These are phyloP conservation scores for Phytophthora hybrid DNA, from an alignment of 352 stramenopile species.

Conservation along the genomic window DNA sequence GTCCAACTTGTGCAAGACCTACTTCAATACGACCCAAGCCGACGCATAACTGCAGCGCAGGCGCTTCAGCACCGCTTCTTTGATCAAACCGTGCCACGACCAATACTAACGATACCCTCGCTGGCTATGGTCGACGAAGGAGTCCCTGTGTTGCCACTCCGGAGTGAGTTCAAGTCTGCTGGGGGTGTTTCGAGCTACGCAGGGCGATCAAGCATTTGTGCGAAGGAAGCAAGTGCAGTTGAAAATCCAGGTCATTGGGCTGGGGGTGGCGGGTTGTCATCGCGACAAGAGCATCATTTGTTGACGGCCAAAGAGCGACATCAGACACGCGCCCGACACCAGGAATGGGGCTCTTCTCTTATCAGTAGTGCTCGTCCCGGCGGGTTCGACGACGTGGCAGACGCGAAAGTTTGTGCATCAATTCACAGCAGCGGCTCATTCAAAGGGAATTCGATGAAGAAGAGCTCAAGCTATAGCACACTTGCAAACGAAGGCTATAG, in stretches of 20 bases:
- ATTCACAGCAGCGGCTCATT: slow-evolving; percentile 26
- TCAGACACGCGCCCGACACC: slow-evolving; percentile 20
- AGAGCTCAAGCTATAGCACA: slow-evolving; percentile 33
- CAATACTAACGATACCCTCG: slow-evolving; percentile 38
- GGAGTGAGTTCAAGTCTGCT: slow-evolving; percentile 23
- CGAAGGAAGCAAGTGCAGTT: slow-evolving; percentile 23
- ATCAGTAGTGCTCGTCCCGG: slow-evolving; percentile 20
- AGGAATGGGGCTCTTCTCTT: slow-evolving; percentile 34
- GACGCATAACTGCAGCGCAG: slow-evolving; percentile 88
- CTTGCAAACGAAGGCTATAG: neutral
- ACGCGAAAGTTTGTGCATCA: slow-evolving; percentile 21
- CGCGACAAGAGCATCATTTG: slow-evolving; percentile 33
- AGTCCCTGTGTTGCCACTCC: slow-evolving; percentile 29
- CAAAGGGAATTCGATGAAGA: slow-evolving; percentile 12
- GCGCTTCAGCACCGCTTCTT: slow-evolving; percentile 96
- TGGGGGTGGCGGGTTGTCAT: slow-evolving; percentile 26
- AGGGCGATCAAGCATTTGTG: slow-evolving; percentile 10
- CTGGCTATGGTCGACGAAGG: slow-evolving; percentile 25
- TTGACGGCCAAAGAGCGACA: slow-evolving; percentile 33
- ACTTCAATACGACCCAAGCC: slow-evolving; percentile 92
- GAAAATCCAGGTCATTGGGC: slow-evolving; percentile 19
- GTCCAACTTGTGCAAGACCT: slow-evolving; percentile 91
- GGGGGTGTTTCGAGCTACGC: slow-evolving; percentile 20
- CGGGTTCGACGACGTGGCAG: slow-evolving; percentile 22
- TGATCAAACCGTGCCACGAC: slow-evolving; percentile 61